phyloP scores from a whole-genome alignment of 495 filamentous ascomycete genomes.

The Penicillium silybi region DNA sequence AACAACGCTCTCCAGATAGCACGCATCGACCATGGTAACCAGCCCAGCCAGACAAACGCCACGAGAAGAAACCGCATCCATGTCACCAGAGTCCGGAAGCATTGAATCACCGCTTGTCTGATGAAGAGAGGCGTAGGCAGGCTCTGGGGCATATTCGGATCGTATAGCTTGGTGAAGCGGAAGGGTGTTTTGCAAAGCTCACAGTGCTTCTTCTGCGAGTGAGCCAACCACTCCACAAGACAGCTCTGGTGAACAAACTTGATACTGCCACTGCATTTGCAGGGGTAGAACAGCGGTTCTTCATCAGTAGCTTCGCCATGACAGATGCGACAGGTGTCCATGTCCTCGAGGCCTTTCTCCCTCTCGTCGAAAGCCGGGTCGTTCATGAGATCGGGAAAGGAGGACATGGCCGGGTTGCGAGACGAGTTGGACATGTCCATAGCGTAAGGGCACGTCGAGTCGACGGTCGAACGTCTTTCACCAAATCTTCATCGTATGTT shows the following conservation, averaged over 20 bases:
- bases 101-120: slow-evolving; percentile 67
- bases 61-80: slow-evolving; percentile 79
- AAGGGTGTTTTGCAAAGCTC: slow-evolving; percentile 98
- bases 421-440: slow-evolving; percentile 22
- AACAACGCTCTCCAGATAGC: slow-evolving; percentile 89
- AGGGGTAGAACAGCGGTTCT: slow-evolving; percentile 93
- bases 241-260: slow-evolving; percentile 98
- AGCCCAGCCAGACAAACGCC: slow-evolving; percentile 78
- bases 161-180: slow-evolving; percentile 95
- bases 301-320: slow-evolving; percentile 78
- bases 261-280: slow-evolving; percentile 98
- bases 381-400: slow-evolving; percentile 63
- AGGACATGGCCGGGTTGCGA: background rate
- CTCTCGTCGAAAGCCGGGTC: slow-evolving; percentile 52
- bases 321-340: slow-evolving; percentile 93
- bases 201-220: slow-evolving; percentile 98
- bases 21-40: slow-evolving; percentile 87
- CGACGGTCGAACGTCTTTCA: slow-evolving; percentile 19
- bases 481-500: slow-evolving; percentile 23
- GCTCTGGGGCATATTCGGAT: slow-evolving; percentile 81
- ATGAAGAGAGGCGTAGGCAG: slow-evolving; percentile 78
- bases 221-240: slow-evolving; percentile 95
- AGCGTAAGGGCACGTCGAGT: slow-evolving; percentile 12
- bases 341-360: slow-evolving; percentile 41
- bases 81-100: slow-evolving; percentile 62